A percentile compares a stretch with the other conserved stretches of the same genome.
These are phyloP conservation scores for Colletotrichum agaves DNA, from an alignment of 2,329 filamentous ascomycete genomes.

Conservation along the genomic window DNA sequence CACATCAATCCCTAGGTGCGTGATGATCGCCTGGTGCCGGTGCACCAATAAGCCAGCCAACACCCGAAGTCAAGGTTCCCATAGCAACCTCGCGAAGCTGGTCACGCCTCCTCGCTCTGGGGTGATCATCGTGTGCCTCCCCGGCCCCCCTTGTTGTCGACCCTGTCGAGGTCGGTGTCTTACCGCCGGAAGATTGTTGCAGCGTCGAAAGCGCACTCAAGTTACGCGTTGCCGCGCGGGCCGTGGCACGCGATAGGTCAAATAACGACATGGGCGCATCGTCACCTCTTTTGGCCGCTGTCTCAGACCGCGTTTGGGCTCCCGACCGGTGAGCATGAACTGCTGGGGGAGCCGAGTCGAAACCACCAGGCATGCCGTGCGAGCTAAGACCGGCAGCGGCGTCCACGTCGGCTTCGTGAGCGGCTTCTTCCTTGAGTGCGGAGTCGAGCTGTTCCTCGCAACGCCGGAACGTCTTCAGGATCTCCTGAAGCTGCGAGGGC, in stretches of 20 bases:
- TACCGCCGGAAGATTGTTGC: slow-evolving; percentile 52
- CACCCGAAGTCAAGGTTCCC: slow-evolving; percentile 72
- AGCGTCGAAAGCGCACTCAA: slow-evolving; percentile 66
- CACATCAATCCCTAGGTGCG: slow-evolving; percentile 40
- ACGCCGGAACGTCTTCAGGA: slow-evolving; percentile 78
- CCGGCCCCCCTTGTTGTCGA: slow-evolving; percentile 28
- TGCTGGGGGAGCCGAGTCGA: slow-evolving; percentile 50
- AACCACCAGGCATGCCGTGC: slow-evolving; percentile 66
- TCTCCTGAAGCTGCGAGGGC: slow-evolving; percentile 74
- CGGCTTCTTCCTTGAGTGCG: slow-evolving; percentile 73
- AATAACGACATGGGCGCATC: slow-evolving; percentile 74
- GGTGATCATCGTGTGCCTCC: slow-evolving; percentile 41
- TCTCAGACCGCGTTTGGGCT: slow-evolving; percentile 40
- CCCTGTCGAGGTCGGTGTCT: slow-evolving; percentile 10
- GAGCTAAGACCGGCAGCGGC: slow-evolving; percentile 66
- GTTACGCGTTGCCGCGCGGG: slow-evolving; percentile 67
- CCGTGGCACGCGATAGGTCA: slow-evolving; percentile 70
- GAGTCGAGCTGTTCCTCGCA: slow-evolving; percentile 82
- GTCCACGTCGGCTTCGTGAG: slow-evolving; percentile 77
- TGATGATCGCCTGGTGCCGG: slow-evolving; percentile 55
- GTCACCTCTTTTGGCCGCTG: slow-evolving; percentile 58
- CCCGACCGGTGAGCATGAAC: slow-evolving; percentile 46
- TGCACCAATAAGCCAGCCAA: slow-evolving; percentile 75
- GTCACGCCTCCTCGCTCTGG: slow-evolving; percentile 75
- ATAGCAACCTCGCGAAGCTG: slow-evolving; percentile 74